Percentiles rank a stretch among this genome's conserved stretches.
Evolutionary conservation across 2,329 filamentous ascomycete species (phyloP).

Genomic region (Emmonsiellopsis sp.): DNA sequence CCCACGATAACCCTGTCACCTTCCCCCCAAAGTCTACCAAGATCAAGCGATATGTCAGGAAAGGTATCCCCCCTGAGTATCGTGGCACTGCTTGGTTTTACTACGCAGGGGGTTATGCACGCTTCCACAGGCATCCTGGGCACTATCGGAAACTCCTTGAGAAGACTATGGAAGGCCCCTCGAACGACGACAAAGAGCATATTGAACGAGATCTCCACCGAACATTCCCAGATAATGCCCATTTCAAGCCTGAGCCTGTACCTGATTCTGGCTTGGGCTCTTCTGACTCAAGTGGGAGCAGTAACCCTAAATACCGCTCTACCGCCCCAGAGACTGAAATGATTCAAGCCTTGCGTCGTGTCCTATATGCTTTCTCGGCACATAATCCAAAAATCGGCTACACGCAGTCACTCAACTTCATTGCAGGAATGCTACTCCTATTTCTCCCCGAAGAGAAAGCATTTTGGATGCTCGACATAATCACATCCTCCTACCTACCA

Average conservation of each 20-base stretch:
- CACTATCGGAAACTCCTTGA: constrained; percentile 65
- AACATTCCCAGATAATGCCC: constrained; percentile 89
- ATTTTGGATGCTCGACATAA: constrained; percentile 88
- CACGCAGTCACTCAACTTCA: constrained; percentile 91
- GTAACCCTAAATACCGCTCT: constrained; percentile 26
- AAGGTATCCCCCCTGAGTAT: constrained; percentile 89
- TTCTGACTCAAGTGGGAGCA: constrained; percentile 15
- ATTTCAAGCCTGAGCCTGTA: constrained; percentile 62
- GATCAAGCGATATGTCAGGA: constrained; percentile 81
- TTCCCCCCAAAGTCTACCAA: constrained; percentile 77
- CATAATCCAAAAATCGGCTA: constrained; percentile 90
- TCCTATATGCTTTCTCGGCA: constrained; percentile 80
- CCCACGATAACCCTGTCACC: constrained; percentile 60
- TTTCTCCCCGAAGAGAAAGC: constrained; percentile 88
- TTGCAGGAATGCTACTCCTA: constrained; percentile 78
- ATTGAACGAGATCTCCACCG: constrained; percentile 91
- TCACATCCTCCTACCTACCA: constrained; percentile 78
- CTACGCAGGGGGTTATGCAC: constrained; percentile 79
- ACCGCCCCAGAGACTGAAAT: constrained; percentile 59
- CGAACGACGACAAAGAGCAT: constrained; percentile 69
- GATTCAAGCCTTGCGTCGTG: constrained; percentile 70
- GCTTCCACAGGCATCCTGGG: constrained; percentile 65
- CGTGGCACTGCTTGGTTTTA: constrained; percentile 96
- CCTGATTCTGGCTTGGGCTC: constrained; percentile 14
- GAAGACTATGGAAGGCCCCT: constrained; percentile 55